These are phyloP conservation scores for Hypericum androsaemum DNA, from an alignment of 345 rosid species.

Conservation along the genomic window DNA sequence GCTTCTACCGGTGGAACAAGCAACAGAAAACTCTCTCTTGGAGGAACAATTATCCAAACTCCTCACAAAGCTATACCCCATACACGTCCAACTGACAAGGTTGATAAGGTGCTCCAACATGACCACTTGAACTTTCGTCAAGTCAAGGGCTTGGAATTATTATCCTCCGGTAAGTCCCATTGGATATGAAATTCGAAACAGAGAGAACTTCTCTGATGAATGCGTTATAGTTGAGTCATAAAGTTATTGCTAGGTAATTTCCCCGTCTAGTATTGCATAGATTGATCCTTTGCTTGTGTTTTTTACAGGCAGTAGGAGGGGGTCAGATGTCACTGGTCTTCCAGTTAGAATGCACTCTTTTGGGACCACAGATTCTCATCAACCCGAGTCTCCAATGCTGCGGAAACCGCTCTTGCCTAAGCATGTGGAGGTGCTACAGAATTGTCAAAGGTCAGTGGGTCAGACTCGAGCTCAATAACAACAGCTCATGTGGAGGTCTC, in stretches of 20 bases:
- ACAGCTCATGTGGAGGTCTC: constrained; percentile 14
- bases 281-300: neutral
- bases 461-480: constrained; percentile 17
- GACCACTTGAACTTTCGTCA: constrained; percentile 29
- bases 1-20: constrained; percentile 70
- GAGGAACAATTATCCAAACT: constrained; percentile 59
- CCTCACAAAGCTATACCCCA: constrained; percentile 18
- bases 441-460: constrained; percentile 38
- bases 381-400: constrained; percentile 55
- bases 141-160: constrained; percentile 33
- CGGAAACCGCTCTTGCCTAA: constrained; percentile 87
- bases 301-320: constrained; percentile 6
- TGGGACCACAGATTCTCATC: constrained; percentile 29
- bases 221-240: constrained; percentile 7
- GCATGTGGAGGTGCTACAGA: constrained; percentile 41
- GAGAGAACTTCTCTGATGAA: no score
- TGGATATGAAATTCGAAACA: neutral
- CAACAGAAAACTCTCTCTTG: constrained; percentile 67
- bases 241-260: constrained; percentile 8
- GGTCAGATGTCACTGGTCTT: constrained; percentile 39
- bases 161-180: constrained; percentile 45
- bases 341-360: constrained; percentile 49
- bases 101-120: constrained; percentile 33
- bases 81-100: constrained; percentile 31
- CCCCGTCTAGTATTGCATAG: no score